phyloP scores from a whole-genome alignment of 1,284 basidiomycete species.

The Tetrapyrgos nigripes region DNA sequence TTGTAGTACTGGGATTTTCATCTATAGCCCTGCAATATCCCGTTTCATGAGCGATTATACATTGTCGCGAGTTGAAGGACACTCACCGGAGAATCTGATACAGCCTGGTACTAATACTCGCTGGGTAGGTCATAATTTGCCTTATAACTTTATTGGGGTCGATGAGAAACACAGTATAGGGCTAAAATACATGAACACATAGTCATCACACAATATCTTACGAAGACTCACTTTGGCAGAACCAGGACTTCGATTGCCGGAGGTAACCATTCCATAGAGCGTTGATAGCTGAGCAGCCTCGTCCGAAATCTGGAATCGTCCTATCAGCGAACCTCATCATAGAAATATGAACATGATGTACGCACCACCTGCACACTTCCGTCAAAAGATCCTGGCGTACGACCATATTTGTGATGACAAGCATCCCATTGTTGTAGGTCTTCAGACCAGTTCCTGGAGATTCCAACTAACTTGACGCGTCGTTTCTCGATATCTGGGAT shows the following conservation, averaged over 20 bases:
- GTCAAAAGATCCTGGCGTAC: conserved; percentile 2
- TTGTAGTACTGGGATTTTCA: not conserved
- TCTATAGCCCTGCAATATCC: conserved; percentile 9
- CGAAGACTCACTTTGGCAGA: conserved; percentile 3
- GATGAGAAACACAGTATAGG: conserved; percentile 15
- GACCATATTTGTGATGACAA: conserved; percentile 7
- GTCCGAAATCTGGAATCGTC: conserved; percentile 10
- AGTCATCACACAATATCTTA: not conserved
- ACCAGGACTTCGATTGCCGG: not conserved
- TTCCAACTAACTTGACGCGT: conserved; percentile 13
- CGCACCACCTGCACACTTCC: conserved; percentile 12
- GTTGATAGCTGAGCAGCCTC: conserved; percentile 8
- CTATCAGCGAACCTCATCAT: too few relatives aligned
- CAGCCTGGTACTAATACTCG: conserved; percentile 10
- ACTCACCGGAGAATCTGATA: conserved; percentile 86
- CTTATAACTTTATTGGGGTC: conserved; percentile 19
- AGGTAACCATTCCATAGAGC: conserved; percentile 13
- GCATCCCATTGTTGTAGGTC: conserved; percentile 10
- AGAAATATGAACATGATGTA: too few relatives aligned
- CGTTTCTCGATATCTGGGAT: conserved; percentile 12
- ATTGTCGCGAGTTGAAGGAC: not conserved
- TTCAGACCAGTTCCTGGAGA: conserved; percentile 13
- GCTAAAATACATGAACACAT: not conserved
- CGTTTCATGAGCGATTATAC: not conserved
- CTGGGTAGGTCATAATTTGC: conserved; percentile 15